Evolutionary conservation across 1,284 basidiomycete species (phyloP).

Genomic region (Amanita bisporigera): DNA sequence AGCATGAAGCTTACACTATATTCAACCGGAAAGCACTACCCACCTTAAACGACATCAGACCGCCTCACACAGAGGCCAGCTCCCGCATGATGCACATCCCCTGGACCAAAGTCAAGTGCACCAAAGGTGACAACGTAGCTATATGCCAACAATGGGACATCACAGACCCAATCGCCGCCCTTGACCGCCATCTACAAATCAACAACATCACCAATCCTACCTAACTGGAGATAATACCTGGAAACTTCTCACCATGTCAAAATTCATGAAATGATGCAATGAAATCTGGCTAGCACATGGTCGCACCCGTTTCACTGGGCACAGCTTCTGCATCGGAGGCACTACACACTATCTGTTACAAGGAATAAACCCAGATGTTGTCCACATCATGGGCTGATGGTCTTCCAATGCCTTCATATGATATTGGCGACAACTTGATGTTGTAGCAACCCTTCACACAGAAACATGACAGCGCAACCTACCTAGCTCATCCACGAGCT

Average conservation of each 20-base stretch:
- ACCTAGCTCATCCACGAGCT: background rate
- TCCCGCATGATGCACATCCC: constrained; percentile 27
- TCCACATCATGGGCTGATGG: constrained; percentile 36
- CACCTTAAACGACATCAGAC: constrained; percentile 2
- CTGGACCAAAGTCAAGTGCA: constrained; percentile 27
- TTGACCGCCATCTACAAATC: constrained; percentile 22
- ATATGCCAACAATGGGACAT: constrained; percentile 17
- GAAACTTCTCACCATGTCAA: constrained; percentile 19
- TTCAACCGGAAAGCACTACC: constrained; percentile 6
- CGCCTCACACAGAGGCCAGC: background rate
- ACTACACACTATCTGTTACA: constrained; percentile 37
- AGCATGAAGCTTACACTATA: constrained; percentile 15
- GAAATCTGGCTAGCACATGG: constrained; percentile 28
- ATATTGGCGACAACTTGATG: constrained; percentile 34
- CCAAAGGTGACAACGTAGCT: constrained; percentile 24
- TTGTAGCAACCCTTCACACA: constrained; percentile 23
- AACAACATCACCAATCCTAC: constrained; percentile 16
- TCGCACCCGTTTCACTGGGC: constrained; percentile 27
- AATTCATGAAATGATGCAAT: constrained; percentile 33
- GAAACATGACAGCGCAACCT: background rate
- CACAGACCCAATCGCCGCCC: constrained; percentile 22
- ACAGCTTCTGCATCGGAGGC: constrained; percentile 42
- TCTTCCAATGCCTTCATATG: constrained; percentile 35
- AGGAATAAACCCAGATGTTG: constrained; percentile 37
- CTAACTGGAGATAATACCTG: background rate